Evolutionary conservation across 2,329 filamentous ascomycete genomes (phyloP).

Genomic region (Penicillium sp.): DNA sequence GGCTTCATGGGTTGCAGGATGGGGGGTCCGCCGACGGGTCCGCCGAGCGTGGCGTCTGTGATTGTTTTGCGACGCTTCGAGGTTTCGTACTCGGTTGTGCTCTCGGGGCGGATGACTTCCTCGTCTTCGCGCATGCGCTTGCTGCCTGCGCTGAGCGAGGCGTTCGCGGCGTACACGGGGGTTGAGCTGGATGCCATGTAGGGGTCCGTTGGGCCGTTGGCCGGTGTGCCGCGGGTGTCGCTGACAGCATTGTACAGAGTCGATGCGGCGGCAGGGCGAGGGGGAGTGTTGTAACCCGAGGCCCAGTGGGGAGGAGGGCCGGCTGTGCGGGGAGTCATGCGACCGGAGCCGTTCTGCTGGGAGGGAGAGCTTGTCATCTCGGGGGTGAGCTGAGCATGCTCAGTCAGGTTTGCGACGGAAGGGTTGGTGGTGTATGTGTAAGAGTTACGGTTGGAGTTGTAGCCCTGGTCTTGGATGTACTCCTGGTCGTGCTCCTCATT

Average conservation of each 20-base stretch:
- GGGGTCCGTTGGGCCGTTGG: slow-evolving; percentile 69
- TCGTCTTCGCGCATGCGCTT: slow-evolving; percentile 69
- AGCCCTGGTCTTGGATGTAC: slow-evolving; percentile 81
- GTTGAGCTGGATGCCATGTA: slow-evolving; percentile 71
- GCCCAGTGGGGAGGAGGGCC: slow-evolving; percentile 74
- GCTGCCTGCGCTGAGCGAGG: slow-evolving; percentile 53
- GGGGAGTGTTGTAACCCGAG: slow-evolving; percentile 76
- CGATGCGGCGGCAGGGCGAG: slow-evolving; percentile 69
- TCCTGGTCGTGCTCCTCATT: slow-evolving; percentile 68
- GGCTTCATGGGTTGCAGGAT: slow-evolving; percentile 48
- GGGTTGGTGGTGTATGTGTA: slow-evolving; percentile 76
- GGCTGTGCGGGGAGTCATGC: slow-evolving; percentile 80
- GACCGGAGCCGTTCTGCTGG: slow-evolving; percentile 78
- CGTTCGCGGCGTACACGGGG: slow-evolving; percentile 58
- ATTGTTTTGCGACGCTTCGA: slow-evolving; percentile 78
- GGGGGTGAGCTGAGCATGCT: slow-evolving; percentile 75
- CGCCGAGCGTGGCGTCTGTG: slow-evolving; percentile 58
- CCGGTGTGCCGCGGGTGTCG: slow-evolving; percentile 67
- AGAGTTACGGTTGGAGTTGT: slow-evolving; percentile 69
- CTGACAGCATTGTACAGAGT: slow-evolving; percentile 89
- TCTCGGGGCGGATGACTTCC: slow-evolving; percentile 64
- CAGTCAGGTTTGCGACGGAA: slow-evolving; percentile 66
- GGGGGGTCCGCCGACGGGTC: slow-evolving; percentile 43
- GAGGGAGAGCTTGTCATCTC: slow-evolving; percentile 79
- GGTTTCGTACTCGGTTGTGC: slow-evolving; percentile 61